phyloP scores from a whole-genome alignment of 108 stramenopile genomes.

The Mediolabrus comicus region DNA sequence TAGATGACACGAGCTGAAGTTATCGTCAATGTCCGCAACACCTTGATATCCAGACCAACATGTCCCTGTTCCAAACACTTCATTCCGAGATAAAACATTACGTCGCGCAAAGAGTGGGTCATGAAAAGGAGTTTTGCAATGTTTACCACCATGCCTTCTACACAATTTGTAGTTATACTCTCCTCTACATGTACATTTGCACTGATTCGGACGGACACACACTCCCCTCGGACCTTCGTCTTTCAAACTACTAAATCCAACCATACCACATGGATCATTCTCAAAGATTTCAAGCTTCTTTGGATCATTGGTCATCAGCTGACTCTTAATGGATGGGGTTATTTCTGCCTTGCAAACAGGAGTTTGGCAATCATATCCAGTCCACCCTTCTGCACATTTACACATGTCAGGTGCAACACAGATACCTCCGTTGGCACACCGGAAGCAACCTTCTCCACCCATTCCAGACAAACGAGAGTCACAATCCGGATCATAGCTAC shows the following conservation, averaged over 20 bases:
- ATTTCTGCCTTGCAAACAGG: slow-evolving; percentile 79
- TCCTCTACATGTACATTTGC: slow-evolving; percentile 72
- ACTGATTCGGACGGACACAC: slow-evolving; percentile 81
- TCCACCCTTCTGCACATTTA: slow-evolving; percentile 80
- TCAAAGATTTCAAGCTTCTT: slow-evolving; percentile 73
- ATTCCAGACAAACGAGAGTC: slow-evolving; percentile 51
- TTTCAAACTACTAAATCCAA: slow-evolving; percentile 24
- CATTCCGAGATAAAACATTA: slow-evolving; percentile 53
- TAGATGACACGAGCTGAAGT: slow-evolving; percentile 79
- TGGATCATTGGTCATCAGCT: slow-evolving; percentile 78
- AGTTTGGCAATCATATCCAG: slow-evolving; percentile 82
- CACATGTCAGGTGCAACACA: slow-evolving; percentile 86
- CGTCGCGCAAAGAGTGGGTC: slow-evolving; percentile 54
- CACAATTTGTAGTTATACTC: slow-evolving; percentile 53
- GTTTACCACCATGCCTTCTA: slow-evolving; percentile 24
- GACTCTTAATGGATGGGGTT: slow-evolving; percentile 41
- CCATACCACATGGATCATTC: slow-evolving; percentile 77
- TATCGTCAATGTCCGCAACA: slow-evolving; percentile 52
- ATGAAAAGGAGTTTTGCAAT: slow-evolving; percentile 60
- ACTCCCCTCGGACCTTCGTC: slow-evolving; percentile 57
- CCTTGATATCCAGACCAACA: slow-evolving; percentile 84
- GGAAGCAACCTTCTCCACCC: slow-evolving; percentile 84
- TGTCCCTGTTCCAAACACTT: slow-evolving; percentile 72
- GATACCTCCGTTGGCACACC: slow-evolving; percentile 80
- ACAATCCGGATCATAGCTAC: slow-evolving; percentile 80